Base-by-base conservation (phyloP, 805 yeast species). In the Hagleromyces aurorensis region DNA sequence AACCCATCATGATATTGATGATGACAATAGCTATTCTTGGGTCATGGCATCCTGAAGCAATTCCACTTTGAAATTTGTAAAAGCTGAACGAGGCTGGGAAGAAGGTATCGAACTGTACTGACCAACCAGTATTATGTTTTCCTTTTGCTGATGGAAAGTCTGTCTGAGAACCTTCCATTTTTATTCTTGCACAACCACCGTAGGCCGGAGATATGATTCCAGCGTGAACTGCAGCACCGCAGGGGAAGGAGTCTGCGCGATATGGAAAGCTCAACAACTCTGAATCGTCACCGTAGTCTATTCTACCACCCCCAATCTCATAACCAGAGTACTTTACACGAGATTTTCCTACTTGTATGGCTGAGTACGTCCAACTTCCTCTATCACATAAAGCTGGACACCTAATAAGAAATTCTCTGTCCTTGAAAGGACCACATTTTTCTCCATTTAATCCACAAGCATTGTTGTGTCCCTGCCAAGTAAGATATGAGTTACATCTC, bases 381-480 rank as follows among this genome's bases (percentile, higher is more conserved):
- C 78, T 60, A 41, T 78, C 85, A 57, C 97, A 87, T 19, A 86
- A 60, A 0, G 96, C 94, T 0, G 95, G 95, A 54, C 97, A 87
- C 41, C 85, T 64, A 46, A 86, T 65, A 4, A 69, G 53, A 16
- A 78, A 65, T 13, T 69, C 69, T 10, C 59, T 48, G 16, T 61
- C 54, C 3, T 49, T 57, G 25, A 67, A 57, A 0, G 74, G 69
- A 1, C 50, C 56, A 55, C 95, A 85, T 6, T 60, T 38, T n/a
- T 61, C 52, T 2, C 78, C 94, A 40, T 77, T 62, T 7, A 78
- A 41, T 0, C 96, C 96, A 64, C 96, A 87, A 1, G 62, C 67
- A 7, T 70, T 73, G 46, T 80, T 81, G 33, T 75, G 78, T 0
- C 94, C 94, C 27, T 50, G 59, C 95, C 95, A 85, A 35, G 78